A percentile compares a stretch with the other conserved stretches of the same genome.
Conservation (phyloP, 225 moss, liverwort and hornwort genomes). For the Bryoerythrophyllum caledonicum region DNA sequence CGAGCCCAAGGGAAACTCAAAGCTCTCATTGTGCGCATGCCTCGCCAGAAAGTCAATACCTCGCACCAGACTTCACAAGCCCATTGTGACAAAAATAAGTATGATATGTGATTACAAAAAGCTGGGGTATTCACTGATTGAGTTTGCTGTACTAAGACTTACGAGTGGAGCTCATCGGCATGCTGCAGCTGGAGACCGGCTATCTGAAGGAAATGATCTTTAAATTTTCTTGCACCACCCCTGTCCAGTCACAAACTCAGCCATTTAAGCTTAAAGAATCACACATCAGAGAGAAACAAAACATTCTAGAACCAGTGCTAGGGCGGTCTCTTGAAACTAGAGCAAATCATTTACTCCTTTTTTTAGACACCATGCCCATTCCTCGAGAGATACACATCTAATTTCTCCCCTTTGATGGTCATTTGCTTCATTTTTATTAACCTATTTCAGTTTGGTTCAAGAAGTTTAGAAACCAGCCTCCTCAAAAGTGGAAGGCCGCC, state of each 20-base stretch:
- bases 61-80: conserved; percentile 71
- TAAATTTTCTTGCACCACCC: conserved; percentile 82
- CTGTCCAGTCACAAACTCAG: conserved; percentile 34
- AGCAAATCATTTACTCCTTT: too few species aligned
- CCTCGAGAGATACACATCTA: too few species aligned
- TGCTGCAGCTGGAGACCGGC: conserved; percentile 78
- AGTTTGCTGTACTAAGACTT: conserved; percentile 12
- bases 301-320: too few species aligned
- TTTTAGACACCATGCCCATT: too few species aligned
- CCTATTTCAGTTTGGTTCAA: too few species aligned
- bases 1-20: conserved; percentile 59
- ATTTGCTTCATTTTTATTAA: too few species aligned
- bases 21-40: conserved; percentile 79
- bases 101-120: background rate
- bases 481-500: too few species aligned
- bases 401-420: too few species aligned
- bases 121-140: background rate
- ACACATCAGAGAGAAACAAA: background rate
- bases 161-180: conserved; percentile 85
- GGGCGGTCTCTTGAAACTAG: too few species aligned
- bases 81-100: background rate
- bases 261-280: background rate
- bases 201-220: conserved; percentile 73
- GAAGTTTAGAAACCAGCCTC: too few species aligned
- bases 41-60: conserved; percentile 90